A percentile compares a stretch with the other conserved stretches of the same genome.
Evolutionary conservation across 495 filamentous ascomycete genomes (phyloP).

Genomic region (Neurospora sp.): DNA sequence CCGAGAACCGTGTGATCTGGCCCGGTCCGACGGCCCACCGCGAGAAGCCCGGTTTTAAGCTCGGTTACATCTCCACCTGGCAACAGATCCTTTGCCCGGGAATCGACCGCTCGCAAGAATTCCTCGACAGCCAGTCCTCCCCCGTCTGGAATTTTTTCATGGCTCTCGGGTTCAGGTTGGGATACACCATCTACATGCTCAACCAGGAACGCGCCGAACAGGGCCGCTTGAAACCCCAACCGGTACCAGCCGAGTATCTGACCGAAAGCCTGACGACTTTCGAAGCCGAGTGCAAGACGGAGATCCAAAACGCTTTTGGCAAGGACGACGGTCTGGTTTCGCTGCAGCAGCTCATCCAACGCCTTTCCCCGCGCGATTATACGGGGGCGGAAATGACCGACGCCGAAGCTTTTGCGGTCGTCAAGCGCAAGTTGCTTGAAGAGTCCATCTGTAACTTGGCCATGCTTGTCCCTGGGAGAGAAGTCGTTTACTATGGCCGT

Average conservation of each 20-base stretch:
- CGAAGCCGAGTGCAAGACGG: background rate
- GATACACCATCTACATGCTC: constrained; percentile 12
- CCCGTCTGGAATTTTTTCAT: constrained; percentile 14
- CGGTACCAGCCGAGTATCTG: background rate
- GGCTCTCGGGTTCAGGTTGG: constrained; percentile 15
- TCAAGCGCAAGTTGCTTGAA: constrained; percentile 14
- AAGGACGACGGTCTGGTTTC: background rate
- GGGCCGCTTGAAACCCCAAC: background rate
- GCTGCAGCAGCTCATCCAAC: constrained; percentile 1
- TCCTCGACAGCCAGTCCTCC: background rate
- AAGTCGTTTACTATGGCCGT: background rate
- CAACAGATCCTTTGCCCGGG: background rate
- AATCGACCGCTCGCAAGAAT: background rate
- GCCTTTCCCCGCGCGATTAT: background rate
- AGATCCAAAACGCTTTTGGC: background rate
- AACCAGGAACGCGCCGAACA: background rate
- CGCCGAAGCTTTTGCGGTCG: background rate
- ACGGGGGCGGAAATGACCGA: background rate
- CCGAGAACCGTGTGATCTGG: constrained; percentile 18
- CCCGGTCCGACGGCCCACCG: background rate
- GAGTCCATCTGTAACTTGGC: constrained; percentile 16
- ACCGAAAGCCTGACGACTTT: background rate
- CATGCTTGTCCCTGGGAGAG: constrained; percentile 16
- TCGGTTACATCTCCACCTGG: constrained; percentile 2
- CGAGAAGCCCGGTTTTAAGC: background rate